phyloP scores from a whole-genome alignment of 768 basidiomycete genomes.

The Lentinus tigrinus region DNA sequence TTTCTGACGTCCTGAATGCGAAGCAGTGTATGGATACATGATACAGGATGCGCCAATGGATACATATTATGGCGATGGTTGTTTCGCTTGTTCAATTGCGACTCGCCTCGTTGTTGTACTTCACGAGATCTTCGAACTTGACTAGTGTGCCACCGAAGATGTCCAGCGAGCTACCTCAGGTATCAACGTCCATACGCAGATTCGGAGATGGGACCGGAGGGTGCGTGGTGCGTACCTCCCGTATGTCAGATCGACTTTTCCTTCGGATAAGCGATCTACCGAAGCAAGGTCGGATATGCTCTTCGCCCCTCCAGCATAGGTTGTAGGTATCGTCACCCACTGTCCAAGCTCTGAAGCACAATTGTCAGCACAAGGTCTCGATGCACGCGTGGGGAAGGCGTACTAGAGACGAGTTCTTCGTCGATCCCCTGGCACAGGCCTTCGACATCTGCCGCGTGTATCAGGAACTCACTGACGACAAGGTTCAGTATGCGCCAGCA shows the following conservation, averaged over 20 bases:
- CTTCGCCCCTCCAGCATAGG: slow-evolving; percentile 96
- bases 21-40: not conserved
- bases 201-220: not conserved
- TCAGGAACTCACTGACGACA: slow-evolving; percentile 71
- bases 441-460: slow-evolving; percentile 99
- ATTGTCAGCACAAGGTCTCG: slow-evolving; percentile 5
- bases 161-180: slow-evolving; percentile 53
- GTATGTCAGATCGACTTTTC: slow-evolving; percentile 85
- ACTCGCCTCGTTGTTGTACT: slow-evolving; percentile 19
- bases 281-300: slow-evolving; percentile 34
- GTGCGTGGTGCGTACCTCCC: slow-evolving; percentile 54
- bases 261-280: slow-evolving; percentile 76
- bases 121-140: slow-evolving; percentile 53
- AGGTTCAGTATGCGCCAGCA: not conserved
- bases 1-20: slow-evolving; percentile 29
- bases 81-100: not conserved
- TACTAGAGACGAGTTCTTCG: slow-evolving; percentile 78
- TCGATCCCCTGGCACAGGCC: slow-evolving; percentile 97
- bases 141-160: slow-evolving; percentile 71
- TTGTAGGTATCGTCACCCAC: slow-evolving; percentile 90
- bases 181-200: not conserved
- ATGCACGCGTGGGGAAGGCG: slow-evolving; percentile 23
- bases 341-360: slow-evolving; percentile 70
- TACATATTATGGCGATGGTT: not conserved
- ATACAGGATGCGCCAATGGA: not conserved